phyloP scores from a whole-genome alignment of 2,329 filamentous ascomycete genomes.

The Aspergillus latus region DNA sequence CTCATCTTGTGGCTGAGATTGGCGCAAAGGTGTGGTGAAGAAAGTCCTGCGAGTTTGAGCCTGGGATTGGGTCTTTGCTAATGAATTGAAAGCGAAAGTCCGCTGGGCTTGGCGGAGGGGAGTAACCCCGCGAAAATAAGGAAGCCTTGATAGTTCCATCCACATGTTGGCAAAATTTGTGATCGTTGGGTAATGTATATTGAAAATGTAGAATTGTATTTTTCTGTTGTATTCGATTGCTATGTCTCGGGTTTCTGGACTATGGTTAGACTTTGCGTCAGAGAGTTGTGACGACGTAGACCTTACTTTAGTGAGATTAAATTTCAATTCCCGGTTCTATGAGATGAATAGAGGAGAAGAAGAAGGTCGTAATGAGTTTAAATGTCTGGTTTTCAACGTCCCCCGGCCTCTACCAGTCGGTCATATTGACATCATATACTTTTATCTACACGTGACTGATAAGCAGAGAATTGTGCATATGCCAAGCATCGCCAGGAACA shows the following conservation, averaged over 20 bases:
- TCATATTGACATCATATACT: constrained; percentile 8
- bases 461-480: not conserved
- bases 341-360: not conserved
- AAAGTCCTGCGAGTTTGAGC: not conserved
- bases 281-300: not conserved
- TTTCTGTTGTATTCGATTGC: not conserved
- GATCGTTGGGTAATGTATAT: not conserved
- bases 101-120: not conserved
- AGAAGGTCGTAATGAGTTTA: not conserved
- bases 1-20: constrained; percentile 7
- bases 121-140: not conserved
- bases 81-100: not conserved
- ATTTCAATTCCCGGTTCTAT: not conserved
- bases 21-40: not conserved
- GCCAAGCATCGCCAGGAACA: not conserved
- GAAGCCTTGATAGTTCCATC: constrained; percentile 6
- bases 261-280: not conserved
- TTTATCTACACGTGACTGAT: constrained; percentile 1
- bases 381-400: not conserved
- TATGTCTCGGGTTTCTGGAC: not conserved
- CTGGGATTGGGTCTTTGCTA: not conserved
- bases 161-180: constrained; percentile 7
- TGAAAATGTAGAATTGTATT: not conserved
- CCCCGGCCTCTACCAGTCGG: not conserved
- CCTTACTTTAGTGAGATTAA: not conserved